phyloP scores from a whole-genome alignment of 139 green algal species.

The Chlorella sorokiniana region DNA sequence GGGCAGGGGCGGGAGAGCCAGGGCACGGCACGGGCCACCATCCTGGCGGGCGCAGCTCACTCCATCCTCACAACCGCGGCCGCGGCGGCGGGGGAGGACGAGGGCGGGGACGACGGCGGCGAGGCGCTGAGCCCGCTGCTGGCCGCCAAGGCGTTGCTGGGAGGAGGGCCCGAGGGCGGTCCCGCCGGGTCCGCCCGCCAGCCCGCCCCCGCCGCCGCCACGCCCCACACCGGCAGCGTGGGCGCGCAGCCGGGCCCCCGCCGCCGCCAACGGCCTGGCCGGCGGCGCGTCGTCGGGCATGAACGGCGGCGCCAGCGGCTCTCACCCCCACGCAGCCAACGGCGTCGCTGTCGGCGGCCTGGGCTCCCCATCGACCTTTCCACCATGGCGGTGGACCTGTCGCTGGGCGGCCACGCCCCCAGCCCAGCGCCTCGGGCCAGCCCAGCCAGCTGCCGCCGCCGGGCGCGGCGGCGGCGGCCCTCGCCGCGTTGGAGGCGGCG shows the following conservation, averaged over 20 bases:
- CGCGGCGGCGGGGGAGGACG: conserved; percentile 12
- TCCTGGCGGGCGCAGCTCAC: conserved; percentile 19
- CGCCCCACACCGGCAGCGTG: conserved; percentile 8
- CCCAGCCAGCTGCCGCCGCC: conserved; percentile 19
- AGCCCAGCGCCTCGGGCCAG: conserved; percentile 15
- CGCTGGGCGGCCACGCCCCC: not conserved
- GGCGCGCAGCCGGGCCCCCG: not conserved
- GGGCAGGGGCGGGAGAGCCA: conserved; percentile 12
- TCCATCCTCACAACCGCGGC: conserved; percentile 35
- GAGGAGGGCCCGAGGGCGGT: not conserved
- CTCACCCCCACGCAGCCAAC: not conserved
- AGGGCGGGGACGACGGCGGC: conserved; percentile 15
- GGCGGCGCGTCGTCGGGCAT: not conserved
- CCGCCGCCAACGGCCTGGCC: not conserved
- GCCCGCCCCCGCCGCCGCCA: not conserved
- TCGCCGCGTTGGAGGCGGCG: conserved; percentile 9
- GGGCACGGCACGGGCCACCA: conserved; percentile 23
- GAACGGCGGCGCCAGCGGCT: not conserved
- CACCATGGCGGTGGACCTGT: conserved; percentile 27
- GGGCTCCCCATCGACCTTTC: conserved; percentile 6
- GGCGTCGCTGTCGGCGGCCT: not conserved
- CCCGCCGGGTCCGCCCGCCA: not conserved
- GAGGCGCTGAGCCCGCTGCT: conserved; percentile 32
- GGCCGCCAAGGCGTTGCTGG: not conserved
- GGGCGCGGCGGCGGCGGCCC: not conserved